These are phyloP conservation scores for Mucor racemosus DNA, from an alignment of 371 early-diverging fungal species.

Conservation along the genomic window DNA sequence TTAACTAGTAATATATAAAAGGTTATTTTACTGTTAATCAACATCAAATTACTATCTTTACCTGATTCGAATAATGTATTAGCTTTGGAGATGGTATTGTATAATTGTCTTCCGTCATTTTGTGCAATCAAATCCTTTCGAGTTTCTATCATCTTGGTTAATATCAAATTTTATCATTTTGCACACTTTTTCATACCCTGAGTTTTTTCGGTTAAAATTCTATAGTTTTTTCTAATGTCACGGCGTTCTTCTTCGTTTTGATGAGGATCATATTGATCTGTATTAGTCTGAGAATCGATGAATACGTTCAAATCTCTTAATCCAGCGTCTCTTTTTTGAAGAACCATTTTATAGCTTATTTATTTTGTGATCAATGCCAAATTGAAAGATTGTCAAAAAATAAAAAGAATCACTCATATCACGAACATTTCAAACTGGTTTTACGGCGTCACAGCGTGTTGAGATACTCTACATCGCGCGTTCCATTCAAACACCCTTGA, in stretches of 20 bases:
- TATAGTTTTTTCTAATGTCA: conserved; percentile 50
- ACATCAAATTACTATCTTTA: conserved; percentile 9
- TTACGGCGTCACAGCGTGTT: not conserved
- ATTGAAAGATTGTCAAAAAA: not conserved
- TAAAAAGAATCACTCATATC: not conserved
- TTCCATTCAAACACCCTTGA: not conserved
- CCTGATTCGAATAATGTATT: conserved; percentile 62
- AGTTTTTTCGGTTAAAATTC: conserved; percentile 52
- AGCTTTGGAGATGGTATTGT: conserved; percentile 48
- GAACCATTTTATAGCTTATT: not conserved
- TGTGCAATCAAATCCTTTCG: conserved; percentile 58
- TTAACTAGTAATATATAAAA: conserved; percentile 44
- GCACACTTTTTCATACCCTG: conserved; percentile 40
- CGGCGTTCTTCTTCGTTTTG: conserved; percentile 60
- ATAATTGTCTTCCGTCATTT: conserved; percentile 27
- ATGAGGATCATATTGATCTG: conserved; percentile 40
- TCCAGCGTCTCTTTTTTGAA: conserved; percentile 16
- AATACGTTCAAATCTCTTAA: conserved; percentile 19
- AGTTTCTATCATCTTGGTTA: conserved; percentile 29
- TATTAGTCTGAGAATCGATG: conserved; percentile 29
- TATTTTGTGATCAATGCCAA: not conserved
- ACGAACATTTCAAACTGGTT: not conserved
- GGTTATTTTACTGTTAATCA: too few species aligned
- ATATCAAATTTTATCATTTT: not conserved
- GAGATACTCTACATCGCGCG: not conserved